Percentiles rank a stretch among this genome's conserved stretches.
Evolutionary conservation across 1,284 basidiomycete genomes (phyloP).

Genomic region (Sporisorium exsertum): DNA sequence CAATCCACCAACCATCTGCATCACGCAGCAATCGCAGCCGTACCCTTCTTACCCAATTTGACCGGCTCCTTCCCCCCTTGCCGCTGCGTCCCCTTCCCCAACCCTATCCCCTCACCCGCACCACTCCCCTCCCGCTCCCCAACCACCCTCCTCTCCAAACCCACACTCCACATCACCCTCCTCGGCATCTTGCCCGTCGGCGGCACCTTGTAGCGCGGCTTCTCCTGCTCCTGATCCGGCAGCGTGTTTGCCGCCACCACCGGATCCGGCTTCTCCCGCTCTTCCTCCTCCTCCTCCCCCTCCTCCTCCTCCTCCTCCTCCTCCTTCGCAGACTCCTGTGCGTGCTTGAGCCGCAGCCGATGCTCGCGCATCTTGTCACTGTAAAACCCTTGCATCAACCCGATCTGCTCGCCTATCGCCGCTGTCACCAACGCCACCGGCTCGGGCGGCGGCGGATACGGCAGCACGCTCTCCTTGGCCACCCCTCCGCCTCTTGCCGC

Average conservation of each 20-base stretch:
- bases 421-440: constrained; percentile 78
- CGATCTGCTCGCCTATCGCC: constrained; percentile 82
- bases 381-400: constrained; percentile 82
- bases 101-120: not conserved
- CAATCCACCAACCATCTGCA: not conserved
- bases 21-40: not conserved
- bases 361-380: constrained; percentile 51
- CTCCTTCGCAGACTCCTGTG: not conserved
- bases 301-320: not conserved
- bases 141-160: constrained; percentile 10
- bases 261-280: constrained; percentile 23
- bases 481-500: not conserved
- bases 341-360: constrained; percentile 21
- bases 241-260: constrained; percentile 32
- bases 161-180: constrained; percentile 39
- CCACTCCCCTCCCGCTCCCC: constrained; percentile 5
- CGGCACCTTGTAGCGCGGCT: constrained; percentile 63
- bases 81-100: not conserved
- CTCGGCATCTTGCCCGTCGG: constrained; percentile 65
- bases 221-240: constrained; percentile 62
- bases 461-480: constrained; percentile 29
- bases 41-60: not conserved
- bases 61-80: not conserved
- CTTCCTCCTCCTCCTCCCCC: not conserved
- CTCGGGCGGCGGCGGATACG: constrained; percentile 82